Base-by-base conservation (phyloP, 768 basidiomycete genomes). In the Lactarius deliciosus region DNA sequence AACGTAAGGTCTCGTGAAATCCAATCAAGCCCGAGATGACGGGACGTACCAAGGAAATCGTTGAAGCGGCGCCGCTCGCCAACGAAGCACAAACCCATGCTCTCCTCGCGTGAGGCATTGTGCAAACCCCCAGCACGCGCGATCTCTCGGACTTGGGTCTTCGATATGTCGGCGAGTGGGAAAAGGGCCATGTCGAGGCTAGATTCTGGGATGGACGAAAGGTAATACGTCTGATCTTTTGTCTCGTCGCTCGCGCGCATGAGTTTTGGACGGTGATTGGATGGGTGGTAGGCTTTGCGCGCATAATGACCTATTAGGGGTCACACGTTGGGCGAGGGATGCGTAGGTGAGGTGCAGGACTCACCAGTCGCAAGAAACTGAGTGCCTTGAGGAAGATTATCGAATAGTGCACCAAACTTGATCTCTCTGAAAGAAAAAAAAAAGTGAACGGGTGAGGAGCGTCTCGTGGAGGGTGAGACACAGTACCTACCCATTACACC, bases 71-170 rank as follows among this genome's bases (percentile, higher is more conserved):
- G 80, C 72, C 89, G 86, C 73, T 95, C 85, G 5, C 95, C 96
- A 1, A 98, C 87, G 69, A 98, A 98, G 73, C 96, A 98, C 20
- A 98, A 83, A 0, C 96, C 96, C 86, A 96, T 94, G 75, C 92
- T 94, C 73, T 98, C 96, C 20, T 81, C 82, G 66, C 92, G 82
- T 3, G 83, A 80, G 0, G 92, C 91, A 3, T 89, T 94, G 3
- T 88, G 87, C 22, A 98, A 76, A 1, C 75, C 77, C 74, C 83
- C 83, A 38, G 83, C 74, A 10, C 76, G 76, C 0, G 96, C 96
- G 20, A 96, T 77, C 64, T 82, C 80, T 16, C 94, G 83, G 0
- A 97, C 92, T 69, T 89, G 79, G 0, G 80, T 69, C 76, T 98
- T 98, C 7, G 77, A 81, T 10, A 90, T 73, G 15, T 78, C 73